Evolutionary conservation across 495 filamentous ascomycete species (phyloP), one percentile per base, ranked within the genome.

Genomic region (Neurospora hispaniola): DNA sequence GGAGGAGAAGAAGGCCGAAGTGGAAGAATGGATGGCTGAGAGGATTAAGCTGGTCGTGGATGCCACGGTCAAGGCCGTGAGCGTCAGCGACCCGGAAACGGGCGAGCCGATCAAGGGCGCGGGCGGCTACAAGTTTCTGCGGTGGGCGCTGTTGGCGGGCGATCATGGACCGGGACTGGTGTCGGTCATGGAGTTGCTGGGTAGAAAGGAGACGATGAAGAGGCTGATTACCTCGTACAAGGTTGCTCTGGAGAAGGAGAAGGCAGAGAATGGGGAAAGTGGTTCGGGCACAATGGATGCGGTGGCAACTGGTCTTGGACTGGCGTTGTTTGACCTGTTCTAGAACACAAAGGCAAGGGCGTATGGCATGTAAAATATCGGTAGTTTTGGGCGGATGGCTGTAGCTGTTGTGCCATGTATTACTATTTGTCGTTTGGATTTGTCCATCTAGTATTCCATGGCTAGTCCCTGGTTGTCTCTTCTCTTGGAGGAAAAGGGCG

Each of bases 81-180:
- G 18, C 44, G 43, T 11, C 27, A 48, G 39, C 79, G 74, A 69
- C 76, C 54, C 54, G 27, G 20, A 83, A 81, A 75, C 85, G 86
- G 75, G 84, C 81, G 14, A 40, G 35, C 69, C 72, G 39, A 38
- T 69, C 39, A 10, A 46, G 74, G 79, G 80, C 66, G 75, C 84
- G 7, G 86, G 78, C 70, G 79, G 82, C 8, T 83, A 89, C 75
- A 81, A 85, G 54, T 87, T 90, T 73, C 80, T 94, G 71, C 87
- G 93, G 69, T 92, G 92, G 89, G 89, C 89, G 1, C 69, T 95
- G 41, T 78, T 84, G 0, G 90, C 82, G 20, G 87, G 86, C 10
- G 81, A 82, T 11, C 81, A 86, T 4, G 93, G 93, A 0, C 90
- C 91, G 14, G 77, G 83, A 2, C 81, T 91, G 27, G 83, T 85